phyloP scores from a whole-genome alignment of 257 asterid species.

The Nicotiana benthamiana region DNA sequence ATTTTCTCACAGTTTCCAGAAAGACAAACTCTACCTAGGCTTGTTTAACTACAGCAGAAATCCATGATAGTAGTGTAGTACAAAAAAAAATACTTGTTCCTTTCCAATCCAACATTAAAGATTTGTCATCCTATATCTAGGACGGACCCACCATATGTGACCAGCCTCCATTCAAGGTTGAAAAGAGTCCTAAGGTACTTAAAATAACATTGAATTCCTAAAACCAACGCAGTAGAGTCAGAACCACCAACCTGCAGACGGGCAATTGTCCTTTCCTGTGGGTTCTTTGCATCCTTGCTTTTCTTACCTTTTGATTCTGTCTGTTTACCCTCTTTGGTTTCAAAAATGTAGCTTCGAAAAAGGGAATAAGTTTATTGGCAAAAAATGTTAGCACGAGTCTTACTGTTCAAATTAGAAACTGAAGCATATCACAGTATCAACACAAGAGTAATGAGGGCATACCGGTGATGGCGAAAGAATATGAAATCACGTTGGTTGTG shows the following conservation, averaged over 20 bases:
- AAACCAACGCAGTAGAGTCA: slow-evolving; percentile 5
- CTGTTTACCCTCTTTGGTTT: slow-evolving; percentile 57
- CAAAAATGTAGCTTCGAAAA: slow-evolving; percentile 62
- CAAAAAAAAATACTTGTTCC: not conserved
- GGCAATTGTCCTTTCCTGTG: slow-evolving; percentile 52
- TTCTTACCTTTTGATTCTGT: slow-evolving; percentile 41
- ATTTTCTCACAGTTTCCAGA: not conserved
- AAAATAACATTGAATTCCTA: not conserved
- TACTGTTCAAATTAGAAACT: not conserved
- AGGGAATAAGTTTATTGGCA: slow-evolving; percentile 5
- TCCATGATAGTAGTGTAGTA: not conserved
- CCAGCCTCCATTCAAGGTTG: not conserved
- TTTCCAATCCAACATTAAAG: not conserved
- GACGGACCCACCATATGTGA: not conserved
- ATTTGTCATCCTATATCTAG: not conserved
- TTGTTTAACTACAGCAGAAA: not conserved
- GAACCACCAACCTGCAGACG: slow-evolving; percentile 79
- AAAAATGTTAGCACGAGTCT: not conserved
- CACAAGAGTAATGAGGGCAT: slow-evolving; percentile 8
- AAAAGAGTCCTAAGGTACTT: not conserved
- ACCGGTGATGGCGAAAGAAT: slow-evolving; percentile 96
- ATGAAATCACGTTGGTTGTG: slow-evolving; percentile 96
- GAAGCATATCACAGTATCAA: not conserved
- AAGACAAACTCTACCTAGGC: not conserved
- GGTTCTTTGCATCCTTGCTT: slow-evolving; percentile 19